Conservation (phyloP, 345 rosid species). For the Nasturtium officinale region DNA sequence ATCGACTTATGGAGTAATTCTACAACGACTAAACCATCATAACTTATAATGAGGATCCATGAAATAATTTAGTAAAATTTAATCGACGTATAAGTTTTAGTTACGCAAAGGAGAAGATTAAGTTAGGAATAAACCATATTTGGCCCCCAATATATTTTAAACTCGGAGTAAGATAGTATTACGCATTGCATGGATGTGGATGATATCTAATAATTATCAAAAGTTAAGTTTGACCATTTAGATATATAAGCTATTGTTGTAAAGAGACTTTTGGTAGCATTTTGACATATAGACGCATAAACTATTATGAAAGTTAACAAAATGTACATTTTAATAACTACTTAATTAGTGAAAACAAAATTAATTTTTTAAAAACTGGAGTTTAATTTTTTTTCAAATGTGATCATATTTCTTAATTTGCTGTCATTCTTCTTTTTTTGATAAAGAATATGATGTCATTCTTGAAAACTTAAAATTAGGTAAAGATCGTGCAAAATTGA, state of each 20-base stretch:
- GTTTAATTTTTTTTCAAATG: too few species aligned
- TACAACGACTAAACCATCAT: neutral
- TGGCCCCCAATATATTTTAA: neutral
- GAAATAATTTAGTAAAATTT: neutral
- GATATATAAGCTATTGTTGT: neutral
- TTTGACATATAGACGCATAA: neutral
- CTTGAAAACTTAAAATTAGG: neutral
- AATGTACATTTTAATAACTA: neutral
- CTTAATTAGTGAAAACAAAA: neutral
- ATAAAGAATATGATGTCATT: too few species aligned
- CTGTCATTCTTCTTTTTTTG: neutral
- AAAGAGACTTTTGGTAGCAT: neutral
- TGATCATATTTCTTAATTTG: neutral
- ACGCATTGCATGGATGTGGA: neutral
- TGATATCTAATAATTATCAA: neutral
- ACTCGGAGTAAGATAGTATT: neutral
- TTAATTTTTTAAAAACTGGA: too few species aligned
- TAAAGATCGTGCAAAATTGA: neutral
- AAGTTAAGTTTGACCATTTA: neutral
- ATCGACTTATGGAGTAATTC: neutral
- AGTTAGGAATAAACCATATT: neutral
- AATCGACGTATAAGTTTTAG: neutral
- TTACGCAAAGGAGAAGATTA: neutral
- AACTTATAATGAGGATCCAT: neutral
- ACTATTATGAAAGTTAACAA: neutral